Evolutionary conservation across 768 basidiomycete species (phyloP).

Genomic region (Agaricus bisporus): DNA sequence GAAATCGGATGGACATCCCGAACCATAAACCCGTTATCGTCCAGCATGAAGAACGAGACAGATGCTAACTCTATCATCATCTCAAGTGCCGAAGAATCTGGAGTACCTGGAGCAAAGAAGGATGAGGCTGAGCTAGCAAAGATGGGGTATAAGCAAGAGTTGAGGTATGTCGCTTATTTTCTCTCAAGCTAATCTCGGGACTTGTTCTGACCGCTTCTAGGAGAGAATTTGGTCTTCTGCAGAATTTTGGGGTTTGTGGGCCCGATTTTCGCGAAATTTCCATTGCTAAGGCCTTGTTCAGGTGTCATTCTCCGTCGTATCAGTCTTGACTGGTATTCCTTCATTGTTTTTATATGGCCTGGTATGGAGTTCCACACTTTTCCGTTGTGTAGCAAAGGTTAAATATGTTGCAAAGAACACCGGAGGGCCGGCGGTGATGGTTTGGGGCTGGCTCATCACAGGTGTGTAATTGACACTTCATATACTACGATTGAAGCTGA

Average conservation of each 20-base stretch:
- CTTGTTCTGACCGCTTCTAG: slow-evolving; percentile 23
- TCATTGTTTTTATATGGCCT: slow-evolving; percentile 66
- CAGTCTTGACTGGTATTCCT: slow-evolving; percentile 65
- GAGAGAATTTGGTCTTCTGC: slow-evolving; percentile 42
- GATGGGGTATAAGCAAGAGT: slow-evolving; percentile 70
- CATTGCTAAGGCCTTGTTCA: slow-evolving; percentile 15
- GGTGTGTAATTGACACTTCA: slow-evolving; percentile 28
- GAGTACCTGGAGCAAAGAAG: background rate
- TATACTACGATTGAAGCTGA: background rate
- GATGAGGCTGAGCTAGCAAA: slow-evolving; percentile 62
- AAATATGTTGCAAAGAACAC: slow-evolving; percentile 43
- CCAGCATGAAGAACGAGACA: background rate
- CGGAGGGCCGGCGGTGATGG: slow-evolving; percentile 74
- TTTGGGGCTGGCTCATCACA: slow-evolving; percentile 68
- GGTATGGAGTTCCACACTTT: slow-evolving; percentile 29
- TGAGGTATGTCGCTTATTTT: slow-evolving; percentile 36
- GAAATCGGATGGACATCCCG: background rate
- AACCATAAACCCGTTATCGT: background rate
- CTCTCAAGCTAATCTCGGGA: background rate
- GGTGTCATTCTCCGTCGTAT: slow-evolving; percentile 72
- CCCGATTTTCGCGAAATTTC: background rate
- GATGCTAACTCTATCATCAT: background rate
- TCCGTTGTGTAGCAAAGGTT: background rate
- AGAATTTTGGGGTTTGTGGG: slow-evolving; percentile 59
- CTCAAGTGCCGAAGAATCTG: no score